phyloP scores from a whole-genome alignment of 805 yeast species.

The Maudiozyma serrabonitensis region DNA sequence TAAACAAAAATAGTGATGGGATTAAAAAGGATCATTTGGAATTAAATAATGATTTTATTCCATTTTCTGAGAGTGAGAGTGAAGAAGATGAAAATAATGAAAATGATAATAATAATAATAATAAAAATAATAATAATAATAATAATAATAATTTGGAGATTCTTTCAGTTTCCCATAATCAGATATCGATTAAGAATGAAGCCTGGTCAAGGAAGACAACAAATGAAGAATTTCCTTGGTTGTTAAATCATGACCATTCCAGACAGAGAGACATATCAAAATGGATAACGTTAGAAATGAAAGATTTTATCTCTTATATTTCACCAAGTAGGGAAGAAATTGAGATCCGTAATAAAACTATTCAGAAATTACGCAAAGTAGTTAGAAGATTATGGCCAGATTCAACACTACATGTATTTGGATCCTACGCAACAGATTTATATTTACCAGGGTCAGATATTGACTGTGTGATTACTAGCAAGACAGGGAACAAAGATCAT shows the following conservation, averaged over 20 bases:
- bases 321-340: slow-evolving; percentile 78
- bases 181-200: no score
- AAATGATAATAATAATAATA: slow-evolving; percentile 5
- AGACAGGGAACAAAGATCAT: slow-evolving; percentile 45
- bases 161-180: background rate
- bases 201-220: background rate
- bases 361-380: slow-evolving; percentile 47
- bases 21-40: slow-evolving; percentile 11
- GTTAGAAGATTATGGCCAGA: slow-evolving; percentile 60
- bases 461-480: slow-evolving; percentile 77
- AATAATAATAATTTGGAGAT: background rate
- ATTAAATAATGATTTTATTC: slow-evolving; percentile 35
- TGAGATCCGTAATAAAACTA: slow-evolving; percentile 51
- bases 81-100: slow-evolving; percentile 5
- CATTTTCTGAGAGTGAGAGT: slow-evolving; percentile 28
- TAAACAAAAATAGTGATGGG: slow-evolving; percentile 2
- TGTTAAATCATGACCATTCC: slow-evolving; percentile 65
- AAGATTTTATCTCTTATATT: slow-evolving; percentile 73
- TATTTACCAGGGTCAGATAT: slow-evolving; percentile 96
- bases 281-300: slow-evolving; percentile 80
- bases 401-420: slow-evolving; percentile 77
- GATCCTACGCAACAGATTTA: slow-evolving; percentile 87
- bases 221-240: slow-evolving; percentile 52
- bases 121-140: slow-evolving; percentile 1
- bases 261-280: slow-evolving; percentile 68